These are phyloP conservation scores for Gypsophila paniculata DNA, from an alignment of 179 eudicot species.

Conservation along the genomic window DNA sequence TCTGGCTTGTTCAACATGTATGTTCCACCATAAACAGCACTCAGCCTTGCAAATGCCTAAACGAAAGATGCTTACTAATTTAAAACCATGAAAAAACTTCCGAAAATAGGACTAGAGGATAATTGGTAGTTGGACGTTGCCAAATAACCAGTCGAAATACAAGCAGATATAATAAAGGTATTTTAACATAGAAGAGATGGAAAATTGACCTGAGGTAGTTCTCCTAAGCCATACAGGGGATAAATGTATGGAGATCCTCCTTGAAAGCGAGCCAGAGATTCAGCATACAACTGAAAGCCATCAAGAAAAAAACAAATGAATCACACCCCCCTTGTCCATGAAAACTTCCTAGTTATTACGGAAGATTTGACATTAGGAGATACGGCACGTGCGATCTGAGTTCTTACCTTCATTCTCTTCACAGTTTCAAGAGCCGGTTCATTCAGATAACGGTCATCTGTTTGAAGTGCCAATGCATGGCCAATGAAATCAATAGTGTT, in stretches of 20 bases:
- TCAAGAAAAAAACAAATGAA: background rate
- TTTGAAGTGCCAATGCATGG: slow-evolving; percentile 76
- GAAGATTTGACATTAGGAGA: too few species aligned
- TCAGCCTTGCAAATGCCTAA: slow-evolving; percentile 82
- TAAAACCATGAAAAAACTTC: background rate
- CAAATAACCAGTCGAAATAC: background rate
- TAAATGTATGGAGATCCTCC: slow-evolving; percentile 80
- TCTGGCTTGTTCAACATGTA: slow-evolving; percentile 85
- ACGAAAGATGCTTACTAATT: slow-evolving; percentile 10
- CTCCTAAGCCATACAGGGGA: slow-evolving; percentile 80
- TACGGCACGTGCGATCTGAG: background rate
- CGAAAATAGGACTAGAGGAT: background rate
- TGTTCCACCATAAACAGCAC: slow-evolving; percentile 93
- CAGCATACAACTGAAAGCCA: slow-evolving; percentile 55
- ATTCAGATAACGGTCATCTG: slow-evolving; percentile 57
- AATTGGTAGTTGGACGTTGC: background rate
- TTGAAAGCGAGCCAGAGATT: slow-evolving; percentile 78
- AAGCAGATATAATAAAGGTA: slow-evolving; percentile 2
- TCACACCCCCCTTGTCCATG: background rate
- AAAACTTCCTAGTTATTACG: background rate
- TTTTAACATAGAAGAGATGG: background rate
- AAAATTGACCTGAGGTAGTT: slow-evolving; percentile 64
- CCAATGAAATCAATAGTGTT: slow-evolving; percentile 79
- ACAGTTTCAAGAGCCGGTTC: slow-evolving; percentile 67
- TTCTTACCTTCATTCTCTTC: slow-evolving; percentile 66